Evolutionary conservation across 495 filamentous ascomycete genomes (phyloP).

Genomic region (Achaetomiella virescens): DNA sequence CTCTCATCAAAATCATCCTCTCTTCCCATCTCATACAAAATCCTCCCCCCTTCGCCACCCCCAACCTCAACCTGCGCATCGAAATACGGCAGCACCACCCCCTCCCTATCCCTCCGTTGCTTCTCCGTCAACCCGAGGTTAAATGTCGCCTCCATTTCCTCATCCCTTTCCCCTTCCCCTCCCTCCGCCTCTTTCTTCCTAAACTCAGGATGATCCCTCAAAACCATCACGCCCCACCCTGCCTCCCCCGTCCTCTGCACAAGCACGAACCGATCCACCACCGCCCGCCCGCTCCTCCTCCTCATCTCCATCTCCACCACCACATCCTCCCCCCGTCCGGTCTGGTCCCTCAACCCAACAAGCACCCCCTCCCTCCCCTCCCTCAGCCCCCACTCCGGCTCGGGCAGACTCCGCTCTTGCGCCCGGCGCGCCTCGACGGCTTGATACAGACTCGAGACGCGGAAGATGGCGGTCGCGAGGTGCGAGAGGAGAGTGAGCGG

Average conservation of each 20-base stretch:
- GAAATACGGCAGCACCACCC: constrained; percentile 87
- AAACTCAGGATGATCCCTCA: constrained; percentile 74
- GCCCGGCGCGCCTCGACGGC: constrained; percentile 61
- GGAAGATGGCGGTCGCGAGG: constrained; percentile 47
- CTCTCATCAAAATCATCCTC: constrained; percentile 99
- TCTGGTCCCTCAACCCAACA: constrained; percentile 42
- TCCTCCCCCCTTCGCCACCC: constrained; percentile 77
- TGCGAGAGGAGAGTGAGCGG: constrained; percentile 54
- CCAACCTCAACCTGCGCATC: constrained; percentile 80
- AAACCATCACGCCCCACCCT: constrained; percentile 45
- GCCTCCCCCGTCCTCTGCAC: constrained; percentile 11
- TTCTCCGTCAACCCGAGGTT: constrained; percentile 82
- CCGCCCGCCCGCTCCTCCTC: constrained; percentile 68
- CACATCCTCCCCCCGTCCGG: constrained; percentile 32
- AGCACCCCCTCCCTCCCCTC: constrained; percentile 72
- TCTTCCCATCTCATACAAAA: constrained; percentile 90
- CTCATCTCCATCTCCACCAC: constrained; percentile 84
- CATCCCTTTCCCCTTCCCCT: constrained; percentile 42
- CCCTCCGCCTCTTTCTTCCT: constrained; percentile 28
- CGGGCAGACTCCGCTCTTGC: constrained; percentile 58
- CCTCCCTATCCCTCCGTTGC: constrained; percentile 77
- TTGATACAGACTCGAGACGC: constrained; percentile 55
- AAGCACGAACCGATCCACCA: constrained; percentile 72
- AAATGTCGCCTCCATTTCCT: constrained; percentile 61
- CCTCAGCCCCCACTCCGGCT: constrained; percentile 69